phyloP scores from a whole-genome alignment of 2,329 filamentous ascomycete genomes.

The Colletotrichum ledebouriae region DNA sequence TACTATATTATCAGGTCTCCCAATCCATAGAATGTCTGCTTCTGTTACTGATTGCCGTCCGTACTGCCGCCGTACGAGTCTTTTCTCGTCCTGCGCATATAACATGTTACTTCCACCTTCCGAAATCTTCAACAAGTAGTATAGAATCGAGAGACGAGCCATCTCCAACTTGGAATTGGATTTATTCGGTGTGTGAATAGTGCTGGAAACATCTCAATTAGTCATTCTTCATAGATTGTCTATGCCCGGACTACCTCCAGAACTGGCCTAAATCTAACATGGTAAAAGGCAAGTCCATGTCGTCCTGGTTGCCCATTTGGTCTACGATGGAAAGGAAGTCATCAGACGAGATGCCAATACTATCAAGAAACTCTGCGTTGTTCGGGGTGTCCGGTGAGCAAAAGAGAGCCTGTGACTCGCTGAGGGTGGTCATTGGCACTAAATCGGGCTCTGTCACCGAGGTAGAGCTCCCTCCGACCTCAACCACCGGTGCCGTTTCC shows the following conservation, averaged over 20 bases:
- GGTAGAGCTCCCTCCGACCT: slow-evolving; percentile 2
- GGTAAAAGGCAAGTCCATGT: neutral
- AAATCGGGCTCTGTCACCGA: slow-evolving; percentile 2
- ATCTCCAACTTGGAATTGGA: too few species aligned
- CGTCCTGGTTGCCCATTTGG: slow-evolving; percentile 47
- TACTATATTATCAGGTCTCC: too few species aligned
- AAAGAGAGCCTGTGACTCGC: slow-evolving; percentile 3
- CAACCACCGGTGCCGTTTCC: neutral
- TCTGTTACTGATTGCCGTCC: too few species aligned
- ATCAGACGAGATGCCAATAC: slow-evolving; percentile 55
- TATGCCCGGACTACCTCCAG: slow-evolving; percentile 10
- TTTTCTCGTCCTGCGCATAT: too few species aligned
- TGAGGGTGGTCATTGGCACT: slow-evolving; percentile 13
- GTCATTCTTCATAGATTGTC: too few species aligned
- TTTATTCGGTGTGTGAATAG: too few species aligned
- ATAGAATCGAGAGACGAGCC: too few species aligned
- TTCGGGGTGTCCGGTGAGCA: slow-evolving; percentile 36
- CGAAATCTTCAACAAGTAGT: too few species aligned
- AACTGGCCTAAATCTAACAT: slow-evolving; percentile 16
- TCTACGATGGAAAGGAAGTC: slow-evolving; percentile 56
- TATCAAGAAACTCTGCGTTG: slow-evolving; percentile 52
- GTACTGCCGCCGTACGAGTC: too few species aligned
- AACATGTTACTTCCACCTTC: too few species aligned
- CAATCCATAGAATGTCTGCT: too few species aligned
- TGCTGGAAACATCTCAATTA: too few species aligned